These are phyloP conservation scores for Erythrophleum fordii DNA, from an alignment of 306 rosid species.

Conservation along the genomic window DNA sequence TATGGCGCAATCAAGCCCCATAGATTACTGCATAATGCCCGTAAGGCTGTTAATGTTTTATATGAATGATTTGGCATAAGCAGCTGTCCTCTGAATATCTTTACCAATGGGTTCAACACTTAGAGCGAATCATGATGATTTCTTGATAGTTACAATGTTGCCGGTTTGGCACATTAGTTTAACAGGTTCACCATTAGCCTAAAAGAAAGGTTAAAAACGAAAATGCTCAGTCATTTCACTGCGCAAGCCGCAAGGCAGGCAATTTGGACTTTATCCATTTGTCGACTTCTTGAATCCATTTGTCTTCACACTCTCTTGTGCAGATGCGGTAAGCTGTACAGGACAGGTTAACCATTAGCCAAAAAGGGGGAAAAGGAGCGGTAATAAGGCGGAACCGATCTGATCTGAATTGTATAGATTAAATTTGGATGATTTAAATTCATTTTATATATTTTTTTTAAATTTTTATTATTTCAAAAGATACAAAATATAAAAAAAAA, in stretches of 20 bases:
- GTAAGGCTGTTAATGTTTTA: background rate
- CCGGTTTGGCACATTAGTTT: background rate
- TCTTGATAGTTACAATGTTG: background rate
- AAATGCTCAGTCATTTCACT: background rate
- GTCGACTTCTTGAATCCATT: background rate
- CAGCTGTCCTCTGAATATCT: slow-evolving; percentile 1
- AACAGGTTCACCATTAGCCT: background rate
- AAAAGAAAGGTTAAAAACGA: background rate
- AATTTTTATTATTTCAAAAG: too few species aligned
- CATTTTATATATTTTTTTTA: too few species aligned
- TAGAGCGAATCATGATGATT: background rate
- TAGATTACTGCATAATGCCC: background rate
- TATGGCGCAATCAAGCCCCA: too few species aligned
- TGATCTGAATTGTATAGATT: too few species aligned
- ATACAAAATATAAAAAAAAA: too few species aligned
- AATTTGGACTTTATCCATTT: too few species aligned
- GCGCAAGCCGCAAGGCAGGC: background rate
- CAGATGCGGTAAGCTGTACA: background rate
- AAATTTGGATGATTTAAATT: too few species aligned
- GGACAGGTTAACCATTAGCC: background rate
- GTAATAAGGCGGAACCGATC: too few species aligned
- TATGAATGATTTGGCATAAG: background rate
- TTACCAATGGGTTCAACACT: background rate
- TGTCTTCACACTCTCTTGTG: background rate
- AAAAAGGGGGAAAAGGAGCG: background rate